Conservation (phyloP, 1,139 yeast species). For the Blastobotrys elegans region DNA sequence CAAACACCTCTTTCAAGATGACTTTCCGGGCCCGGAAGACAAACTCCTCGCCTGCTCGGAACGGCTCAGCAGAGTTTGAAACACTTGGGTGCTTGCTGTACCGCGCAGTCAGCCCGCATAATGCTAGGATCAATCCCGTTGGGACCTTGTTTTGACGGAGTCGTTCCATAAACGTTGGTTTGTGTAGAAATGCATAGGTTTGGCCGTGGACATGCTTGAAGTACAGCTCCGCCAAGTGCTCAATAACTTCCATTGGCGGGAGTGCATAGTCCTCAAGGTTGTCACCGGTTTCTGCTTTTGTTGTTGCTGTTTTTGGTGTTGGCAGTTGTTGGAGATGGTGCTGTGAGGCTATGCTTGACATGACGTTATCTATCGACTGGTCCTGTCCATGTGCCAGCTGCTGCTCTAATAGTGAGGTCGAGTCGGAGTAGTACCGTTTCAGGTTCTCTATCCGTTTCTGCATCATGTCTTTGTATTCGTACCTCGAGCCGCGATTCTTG, state of each 20-base stretch:
- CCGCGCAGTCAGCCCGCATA: slow-evolving; percentile 36
- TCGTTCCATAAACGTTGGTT: slow-evolving; percentile 32
- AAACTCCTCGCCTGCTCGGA: slow-evolving; percentile 34
- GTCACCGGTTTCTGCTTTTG: not conserved
- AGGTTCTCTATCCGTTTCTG: slow-evolving; percentile 31
- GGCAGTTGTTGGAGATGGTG: not conserved
- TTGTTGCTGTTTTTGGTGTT: too few relatives aligned
- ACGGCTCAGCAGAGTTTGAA: slow-evolving; percentile 20
- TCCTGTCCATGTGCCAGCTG: not conserved
- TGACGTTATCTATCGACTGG: not conserved
- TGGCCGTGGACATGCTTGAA: slow-evolving; percentile 36
- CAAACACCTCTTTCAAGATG: slow-evolving; percentile 28
- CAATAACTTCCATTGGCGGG: slow-evolving; percentile 20
- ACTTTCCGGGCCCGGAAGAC: slow-evolving; percentile 29
- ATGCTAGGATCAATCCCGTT: slow-evolving; percentile 33
- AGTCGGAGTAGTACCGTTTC: slow-evolving; percentile 20
- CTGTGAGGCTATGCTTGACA: not conserved
- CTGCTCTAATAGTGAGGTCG: slow-evolving; percentile 15
- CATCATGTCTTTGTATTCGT: slow-evolving; percentile 36
- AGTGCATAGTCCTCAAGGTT: not conserved
- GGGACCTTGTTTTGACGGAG: slow-evolving; percentile 30
- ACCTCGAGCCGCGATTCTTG: slow-evolving; percentile 36
- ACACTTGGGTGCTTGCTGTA: slow-evolving; percentile 34
- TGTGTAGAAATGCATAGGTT: slow-evolving; percentile 36
- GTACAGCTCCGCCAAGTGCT: slow-evolving; percentile 31